Evolutionary conservation across 2,329 filamentous ascomycete genomes (phyloP).

Genomic region (Cryphonectria naterciae): DNA sequence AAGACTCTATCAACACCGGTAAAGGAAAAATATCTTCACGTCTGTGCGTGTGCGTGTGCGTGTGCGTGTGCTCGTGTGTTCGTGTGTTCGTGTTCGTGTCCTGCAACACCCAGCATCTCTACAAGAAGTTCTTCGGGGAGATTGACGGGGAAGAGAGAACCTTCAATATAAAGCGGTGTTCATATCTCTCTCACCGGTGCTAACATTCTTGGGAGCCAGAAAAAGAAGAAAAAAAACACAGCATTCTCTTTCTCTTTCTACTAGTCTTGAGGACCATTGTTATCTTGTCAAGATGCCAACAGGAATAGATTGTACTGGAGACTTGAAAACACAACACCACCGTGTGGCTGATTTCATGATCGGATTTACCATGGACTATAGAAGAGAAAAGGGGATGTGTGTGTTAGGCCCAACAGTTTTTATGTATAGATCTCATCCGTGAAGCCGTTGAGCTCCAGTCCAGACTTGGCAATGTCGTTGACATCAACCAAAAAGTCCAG

Average conservation of each 20-base stretch:
- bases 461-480: conserved; percentile 84
- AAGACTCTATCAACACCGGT: neutral
- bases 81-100: too few relatives aligned
- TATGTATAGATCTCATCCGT: conserved; percentile 75
- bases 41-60: neutral
- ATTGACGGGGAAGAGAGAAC: neutral
- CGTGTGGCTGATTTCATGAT: neutral
- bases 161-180: neutral
- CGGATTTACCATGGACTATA: neutral
- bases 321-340: neutral
- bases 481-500: conserved; percentile 81
- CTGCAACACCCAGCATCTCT: conserved; percentile 17
- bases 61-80: too few relatives aligned
- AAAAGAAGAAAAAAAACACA: neutral
- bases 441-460: conserved; percentile 71
- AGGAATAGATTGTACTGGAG: neutral
- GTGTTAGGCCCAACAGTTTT: neutral
- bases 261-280: neutral
- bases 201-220: neutral
- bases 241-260: neutral
- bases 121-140: conserved; percentile 1
- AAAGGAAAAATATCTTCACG: neutral
- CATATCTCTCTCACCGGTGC: neutral
- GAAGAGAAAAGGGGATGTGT: too few relatives aligned
- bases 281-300: neutral